phyloP scores from a whole-genome alignment of 169 alveolate genomes.

The Theileria orientalis region DNA sequence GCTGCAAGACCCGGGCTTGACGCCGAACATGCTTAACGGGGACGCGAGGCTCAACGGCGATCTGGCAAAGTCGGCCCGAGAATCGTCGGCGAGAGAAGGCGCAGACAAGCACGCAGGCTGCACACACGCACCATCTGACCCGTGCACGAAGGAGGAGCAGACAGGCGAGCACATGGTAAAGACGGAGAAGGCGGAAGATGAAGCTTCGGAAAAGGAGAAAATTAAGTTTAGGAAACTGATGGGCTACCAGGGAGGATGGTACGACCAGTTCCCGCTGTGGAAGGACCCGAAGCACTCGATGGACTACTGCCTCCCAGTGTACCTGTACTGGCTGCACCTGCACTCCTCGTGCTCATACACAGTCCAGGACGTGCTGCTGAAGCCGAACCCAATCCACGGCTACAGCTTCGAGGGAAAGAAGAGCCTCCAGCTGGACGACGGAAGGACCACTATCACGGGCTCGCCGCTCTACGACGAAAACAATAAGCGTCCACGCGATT shows the following conservation, averaged over 20 bases:
- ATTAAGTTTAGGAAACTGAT: not conserved
- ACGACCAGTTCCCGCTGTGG: constrained; percentile 82
- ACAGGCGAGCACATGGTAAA: not conserved
- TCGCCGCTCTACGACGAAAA: not conserved
- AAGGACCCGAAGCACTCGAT: constrained; percentile 76
- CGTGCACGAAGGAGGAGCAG: not conserved
- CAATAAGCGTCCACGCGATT: not conserved
- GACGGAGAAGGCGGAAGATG: constrained; percentile 34
- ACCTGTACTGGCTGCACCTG: constrained; percentile 84
- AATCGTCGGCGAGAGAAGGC: not conserved
- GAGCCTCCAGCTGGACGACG: constrained; percentile 1
- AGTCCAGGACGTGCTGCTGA: constrained; percentile 80
- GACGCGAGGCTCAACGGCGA: not conserved
- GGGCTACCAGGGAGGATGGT: constrained; percentile 46
- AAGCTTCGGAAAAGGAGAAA: not conserved
- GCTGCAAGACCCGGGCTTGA: not conserved
- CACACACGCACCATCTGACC: not conserved
- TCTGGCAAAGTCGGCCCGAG: not conserved
- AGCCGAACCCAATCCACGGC: constrained; percentile 69
- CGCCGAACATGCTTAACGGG: not conserved
- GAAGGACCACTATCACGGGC: not conserved
- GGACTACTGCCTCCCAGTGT: constrained; percentile 86
- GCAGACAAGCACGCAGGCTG: not conserved
- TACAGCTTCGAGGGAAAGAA: constrained; percentile 8
- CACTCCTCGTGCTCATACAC: constrained; percentile 78